Evolutionary conservation across 2,329 filamentous ascomycete species (phyloP), one percentile per base, ranked within the genome.

Genomic region (Mycosphaerella sp.): DNA sequence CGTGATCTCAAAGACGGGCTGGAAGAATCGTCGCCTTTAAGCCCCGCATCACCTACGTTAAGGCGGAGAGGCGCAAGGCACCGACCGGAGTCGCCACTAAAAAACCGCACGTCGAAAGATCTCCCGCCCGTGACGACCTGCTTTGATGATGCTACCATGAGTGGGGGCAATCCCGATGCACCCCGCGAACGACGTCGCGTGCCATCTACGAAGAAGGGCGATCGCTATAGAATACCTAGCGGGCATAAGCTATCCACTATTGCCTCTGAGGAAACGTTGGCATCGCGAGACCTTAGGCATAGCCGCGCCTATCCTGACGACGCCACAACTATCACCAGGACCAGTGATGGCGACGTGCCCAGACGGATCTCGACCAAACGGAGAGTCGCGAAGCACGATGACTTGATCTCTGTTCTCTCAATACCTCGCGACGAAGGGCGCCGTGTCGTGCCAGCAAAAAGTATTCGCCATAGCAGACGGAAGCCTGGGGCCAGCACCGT

Each of bases 381-480:
- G 59, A 83, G 87, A 38, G 44, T 54, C 10, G 54, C 95, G 39
- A 95, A 88, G 55, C 91, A 97, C 71, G 90, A 90, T 12, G 93
- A 98, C 70, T 78, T 98, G 23, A 89, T 98, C 39, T 97, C 93
- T 0, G 89, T 95, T 2, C 76, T 98, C 7, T 97, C 91, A 0
- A 73, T 89, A 55, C 48, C 48, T 11, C 73, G 70, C 48, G 78
- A 79, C 46, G 79, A 84, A 54, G 80, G 79, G 55, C 83, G 78
- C 66, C 90, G 85, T 66, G 82, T 89, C 57, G 81, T 84, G 54
- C 91, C 89, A 23, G 82, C 86, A 29, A 82, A 87, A 43, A 95
- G 89, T 69, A 80, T 93, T 53, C 83, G 89, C 53, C 86, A 85
- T 29, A 83, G 83, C 62, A 82, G 84, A 55, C 86, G 81, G 65